These are phyloP conservation scores for Pistacia vera DNA, from an alignment of 345 rosid genomes.

Conservation along the genomic window DNA sequence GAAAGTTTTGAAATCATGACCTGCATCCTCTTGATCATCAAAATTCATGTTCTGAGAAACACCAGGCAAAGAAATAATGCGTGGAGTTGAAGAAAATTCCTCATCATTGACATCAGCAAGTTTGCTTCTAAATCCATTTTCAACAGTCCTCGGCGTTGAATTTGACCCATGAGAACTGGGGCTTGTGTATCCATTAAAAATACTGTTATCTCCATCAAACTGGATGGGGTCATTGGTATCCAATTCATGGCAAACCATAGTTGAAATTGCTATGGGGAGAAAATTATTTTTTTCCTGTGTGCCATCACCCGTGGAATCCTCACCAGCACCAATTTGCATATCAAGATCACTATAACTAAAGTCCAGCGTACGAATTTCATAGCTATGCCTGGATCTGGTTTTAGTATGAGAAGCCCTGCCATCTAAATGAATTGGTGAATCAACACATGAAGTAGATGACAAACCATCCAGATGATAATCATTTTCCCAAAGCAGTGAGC, in stretches of 20 bases:
- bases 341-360: background rate
- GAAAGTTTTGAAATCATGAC: constrained; percentile 3
- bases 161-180: constrained; percentile 19
- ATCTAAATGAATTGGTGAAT: constrained; percentile 14
- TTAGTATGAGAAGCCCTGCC: constrained; percentile 1
- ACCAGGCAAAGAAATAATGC: constrained; percentile 11
- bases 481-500: constrained; percentile 13
- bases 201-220: constrained; percentile 12
- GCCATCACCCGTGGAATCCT: constrained; percentile 13
- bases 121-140: constrained; percentile 14
- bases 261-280: constrained; percentile 1
- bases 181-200: background rate
- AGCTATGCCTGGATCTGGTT: constrained; percentile 3
- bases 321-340: constrained; percentile 13
- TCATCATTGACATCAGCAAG: constrained; percentile 10
- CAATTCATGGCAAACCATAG: background rate
- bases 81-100: constrained; percentile 21
- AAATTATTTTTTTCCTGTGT: background rate
- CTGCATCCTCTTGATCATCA: constrained; percentile 15
- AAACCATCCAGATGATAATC: constrained; percentile 16
- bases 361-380: background rate
- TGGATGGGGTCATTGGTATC: background rate
- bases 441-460: constrained; percentile 10
- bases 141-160: background rate
- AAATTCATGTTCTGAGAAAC: constrained; percentile 16